Percentiles rank a stretch among this genome's conserved stretches.
phyloP scores from a whole-genome alignment of 2,329 filamentous ascomycete genomes.

The Ceratocystis destructans region DNA sequence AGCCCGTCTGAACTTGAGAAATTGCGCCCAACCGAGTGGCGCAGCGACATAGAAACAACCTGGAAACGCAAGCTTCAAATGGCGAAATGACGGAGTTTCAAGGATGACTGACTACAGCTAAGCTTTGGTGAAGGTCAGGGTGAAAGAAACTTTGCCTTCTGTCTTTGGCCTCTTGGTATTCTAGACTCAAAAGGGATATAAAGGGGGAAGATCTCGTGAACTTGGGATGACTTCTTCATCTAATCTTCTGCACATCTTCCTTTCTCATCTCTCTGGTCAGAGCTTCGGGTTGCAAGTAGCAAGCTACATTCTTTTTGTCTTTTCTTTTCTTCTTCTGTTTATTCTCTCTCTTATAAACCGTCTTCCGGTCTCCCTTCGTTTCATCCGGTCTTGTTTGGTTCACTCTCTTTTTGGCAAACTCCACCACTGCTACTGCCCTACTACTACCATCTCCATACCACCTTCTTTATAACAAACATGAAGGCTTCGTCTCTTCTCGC shows the following conservation, averaged over 20 bases:
- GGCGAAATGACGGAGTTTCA: constrained; percentile 1
- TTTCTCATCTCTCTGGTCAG: neutral
- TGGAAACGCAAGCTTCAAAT: neutral
- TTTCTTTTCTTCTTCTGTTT: neutral
- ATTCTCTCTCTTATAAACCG: neutral
- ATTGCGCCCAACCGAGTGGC: neutral
- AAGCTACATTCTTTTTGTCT: neutral
- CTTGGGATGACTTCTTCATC: neutral
- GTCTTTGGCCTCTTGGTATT: neutral
- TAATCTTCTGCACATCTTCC: neutral
- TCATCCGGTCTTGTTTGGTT: neutral
- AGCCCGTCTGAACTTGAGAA: neutral
- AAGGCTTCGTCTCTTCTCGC: constrained; percentile 11
- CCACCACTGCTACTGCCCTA: neutral
- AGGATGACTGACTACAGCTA: neutral
- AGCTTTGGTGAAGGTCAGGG: neutral
- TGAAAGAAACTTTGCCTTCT: neutral
- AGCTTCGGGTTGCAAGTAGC: neutral
- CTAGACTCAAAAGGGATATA: neutral
- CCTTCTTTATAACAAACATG: neutral
- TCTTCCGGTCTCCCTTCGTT: neutral
- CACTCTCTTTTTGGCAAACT: neutral
- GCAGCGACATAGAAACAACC: neutral
- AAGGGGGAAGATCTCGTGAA: neutral
- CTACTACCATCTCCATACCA: too few relatives aligned